Base-by-base conservation (phyloP, 2,329 filamentous ascomycete species). In the Apiospora arundinis region DNA sequence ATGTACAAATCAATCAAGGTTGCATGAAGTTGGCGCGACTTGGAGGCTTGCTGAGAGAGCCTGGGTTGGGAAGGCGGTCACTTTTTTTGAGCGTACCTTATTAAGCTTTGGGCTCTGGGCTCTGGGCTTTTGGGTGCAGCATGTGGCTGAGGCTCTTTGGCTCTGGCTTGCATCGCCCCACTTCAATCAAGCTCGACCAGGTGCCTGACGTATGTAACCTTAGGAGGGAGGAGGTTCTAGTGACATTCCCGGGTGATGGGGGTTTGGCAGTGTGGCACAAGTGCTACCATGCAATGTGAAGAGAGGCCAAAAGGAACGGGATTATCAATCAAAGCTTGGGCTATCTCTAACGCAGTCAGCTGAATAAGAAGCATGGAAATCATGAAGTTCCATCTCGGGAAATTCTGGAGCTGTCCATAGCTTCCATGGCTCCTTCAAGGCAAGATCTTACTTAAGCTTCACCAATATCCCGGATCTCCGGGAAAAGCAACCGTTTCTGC, bases 91-190 rank as follows among this genome's bases (percentile, higher is more conserved):
- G 32, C 32, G 32, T 32, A 32, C 32, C 32, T 32, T 32, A 32
- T 45, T 45, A 45, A 52, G 52, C 52, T 37, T 37, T 60, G 18
- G 52, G 28, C 46, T 8, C 21, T 48, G 21, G 46, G 46, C 21
- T 8, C 21, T 48, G 2, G 6, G 21, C 9, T 21, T 40, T 63
- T 40, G 32, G 56, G 56, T 40, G 18, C 56, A 63, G 32, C 56
- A 23, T 63, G 56, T 63, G 56, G 56, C 56, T 63, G 56, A 63
- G 32, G 56, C 52, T 60, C 52, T 60, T 7, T 49, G 23, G 40
- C 40, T 5, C 48, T 28, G 25, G 52, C 52, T 63, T 63, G 56
- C 32, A 40, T 37, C 28, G 56, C 56, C 56, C 56, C 56, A 63
- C 56, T 40, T 37, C 18, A 4, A 37, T 56, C 23, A 28, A 28